These are phyloP conservation scores for Solanum acaule DNA, from an alignment of 257 asterid species.

Conservation along the genomic window DNA sequence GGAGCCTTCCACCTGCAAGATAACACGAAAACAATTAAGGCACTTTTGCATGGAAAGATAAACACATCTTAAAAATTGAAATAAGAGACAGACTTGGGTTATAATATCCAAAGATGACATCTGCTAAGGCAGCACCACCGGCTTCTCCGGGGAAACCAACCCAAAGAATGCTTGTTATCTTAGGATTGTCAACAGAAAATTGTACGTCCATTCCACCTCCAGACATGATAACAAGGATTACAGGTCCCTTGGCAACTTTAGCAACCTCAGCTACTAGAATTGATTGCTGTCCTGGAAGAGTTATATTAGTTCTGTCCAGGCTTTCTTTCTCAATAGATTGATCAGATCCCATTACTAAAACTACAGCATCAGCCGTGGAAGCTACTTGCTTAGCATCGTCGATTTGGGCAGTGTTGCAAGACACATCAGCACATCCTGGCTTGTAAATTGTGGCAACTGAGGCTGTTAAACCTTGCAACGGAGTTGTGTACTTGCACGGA, in stretches of 20 bases:
- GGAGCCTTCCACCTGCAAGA: constrained; percentile 61
- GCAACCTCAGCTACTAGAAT: constrained; percentile 54
- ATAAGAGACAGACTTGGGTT: constrained; percentile 58
- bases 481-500: constrained; percentile 66
- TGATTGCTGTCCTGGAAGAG: constrained; percentile 88
- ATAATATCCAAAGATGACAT: constrained; percentile 50
- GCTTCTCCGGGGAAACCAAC: constrained; percentile 95
- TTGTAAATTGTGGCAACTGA: constrained; percentile 36
- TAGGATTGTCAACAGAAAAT: constrained; percentile 70
- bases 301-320: constrained; percentile 43
- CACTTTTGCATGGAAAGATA: not conserved
- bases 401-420: constrained; percentile 43
- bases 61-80: not conserved
- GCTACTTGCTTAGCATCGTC: constrained; percentile 57
- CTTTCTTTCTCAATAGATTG: constrained; percentile 57
- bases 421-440: constrained; percentile 46
- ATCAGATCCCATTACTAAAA: constrained; percentile 73
- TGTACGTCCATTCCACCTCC: constrained; percentile 87
- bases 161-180: constrained; percentile 78
- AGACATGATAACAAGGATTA: constrained; percentile 77
- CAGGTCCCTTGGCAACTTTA: constrained; percentile 58
- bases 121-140: constrained; percentile 85
- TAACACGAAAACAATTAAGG: not conserved
- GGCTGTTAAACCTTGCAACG: constrained; percentile 56
- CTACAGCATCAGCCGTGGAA: constrained; percentile 61